Base-by-base conservation (phyloP, 805 yeast species). In the Yueomyces sinensis region DNA sequence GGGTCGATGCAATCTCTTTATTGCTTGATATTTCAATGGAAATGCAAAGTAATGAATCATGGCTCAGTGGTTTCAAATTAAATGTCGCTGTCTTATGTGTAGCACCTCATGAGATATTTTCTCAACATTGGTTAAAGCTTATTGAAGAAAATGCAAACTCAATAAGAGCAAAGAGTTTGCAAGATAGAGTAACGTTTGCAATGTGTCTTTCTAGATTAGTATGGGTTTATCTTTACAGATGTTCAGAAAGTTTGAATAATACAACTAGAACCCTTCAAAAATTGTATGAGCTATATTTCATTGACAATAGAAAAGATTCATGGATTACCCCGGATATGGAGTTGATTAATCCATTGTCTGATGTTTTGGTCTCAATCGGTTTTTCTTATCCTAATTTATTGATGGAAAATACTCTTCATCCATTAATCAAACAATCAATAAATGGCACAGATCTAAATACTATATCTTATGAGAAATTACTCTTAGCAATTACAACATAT, bases 201-300 rank as follows among this genome's bases (percentile, higher is more conserved):
- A 72, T 73, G 0, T 76, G 87, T 37, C 58, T 79, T 3, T 68
- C 94, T 0, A 61, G 95, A 38, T 61, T 93, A 23, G 57, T 82
- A 0, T 91, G 98, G 98, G 94, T 87, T 0, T 91, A 82, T 50
- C 60, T 86, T 17, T 83, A 77, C 55, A 65, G 97, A 41, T 74
- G 86, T 43, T 72, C 94, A 0, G 98, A 93, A 44, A 80, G 96
- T 0, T 60, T 89, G 45, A 91, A 89, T 51, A 78, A 82, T 38
- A 86, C 94, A 1, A 75, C 87, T 3, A 77, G 86, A 47, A 78
- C 77, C 36, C 63, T 91, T 33, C 94, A 80, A 38, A 49, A 59
- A 2, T 58, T 91, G 24, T 74, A 78, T 37, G 68, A 70, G 32
- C 41, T 72, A 4, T 54, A 82, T 29, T 61, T 87, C 17, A 67